Evolutionary conservation across 495 filamentous ascomycete genomes (phyloP).

Genomic region (Annulohypoxylon bovei): DNA sequence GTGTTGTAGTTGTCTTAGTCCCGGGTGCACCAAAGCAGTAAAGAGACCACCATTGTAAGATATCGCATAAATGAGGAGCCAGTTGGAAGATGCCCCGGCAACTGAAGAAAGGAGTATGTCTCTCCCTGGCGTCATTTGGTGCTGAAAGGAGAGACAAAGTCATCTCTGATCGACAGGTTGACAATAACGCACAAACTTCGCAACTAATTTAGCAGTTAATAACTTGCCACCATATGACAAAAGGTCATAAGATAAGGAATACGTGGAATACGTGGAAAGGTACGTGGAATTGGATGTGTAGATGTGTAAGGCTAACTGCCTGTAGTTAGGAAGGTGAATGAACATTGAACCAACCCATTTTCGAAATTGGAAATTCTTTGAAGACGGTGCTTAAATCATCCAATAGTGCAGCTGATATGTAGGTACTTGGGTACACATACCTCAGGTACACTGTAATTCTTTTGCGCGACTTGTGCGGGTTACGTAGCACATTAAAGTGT

Average conservation of each 20-base stretch:
- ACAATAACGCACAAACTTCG: conserved; percentile 37
- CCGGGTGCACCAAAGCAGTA: background rate
- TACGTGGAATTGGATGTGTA: background rate
- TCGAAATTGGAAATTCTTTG: background rate
- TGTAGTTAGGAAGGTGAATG: background rate
- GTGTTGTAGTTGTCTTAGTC: background rate
- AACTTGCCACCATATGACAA: conserved; percentile 20
- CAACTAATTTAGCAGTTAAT: conserved; percentile 2
- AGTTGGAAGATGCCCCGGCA: conserved; percentile 9
- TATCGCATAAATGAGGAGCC: background rate
- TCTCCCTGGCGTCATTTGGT: conserved; percentile 11
- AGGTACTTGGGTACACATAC: background rate
- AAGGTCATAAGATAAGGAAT: conserved; percentile 4
- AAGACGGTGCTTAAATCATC: background rate
- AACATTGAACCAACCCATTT: background rate
- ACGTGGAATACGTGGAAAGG: background rate
- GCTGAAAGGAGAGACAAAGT: conserved; percentile 14
- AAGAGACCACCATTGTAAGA: background rate
- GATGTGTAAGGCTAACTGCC: background rate
- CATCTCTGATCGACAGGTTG: conserved; percentile 19
- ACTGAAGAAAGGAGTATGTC: background rate
- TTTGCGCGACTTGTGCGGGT: conserved; percentile 41
- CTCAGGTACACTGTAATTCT: background rate
- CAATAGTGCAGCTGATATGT: background rate
- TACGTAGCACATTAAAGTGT: background rate